Conservation (phyloP, 441 rosid genomes). For the Bocquillonia castaneifolia region DNA sequence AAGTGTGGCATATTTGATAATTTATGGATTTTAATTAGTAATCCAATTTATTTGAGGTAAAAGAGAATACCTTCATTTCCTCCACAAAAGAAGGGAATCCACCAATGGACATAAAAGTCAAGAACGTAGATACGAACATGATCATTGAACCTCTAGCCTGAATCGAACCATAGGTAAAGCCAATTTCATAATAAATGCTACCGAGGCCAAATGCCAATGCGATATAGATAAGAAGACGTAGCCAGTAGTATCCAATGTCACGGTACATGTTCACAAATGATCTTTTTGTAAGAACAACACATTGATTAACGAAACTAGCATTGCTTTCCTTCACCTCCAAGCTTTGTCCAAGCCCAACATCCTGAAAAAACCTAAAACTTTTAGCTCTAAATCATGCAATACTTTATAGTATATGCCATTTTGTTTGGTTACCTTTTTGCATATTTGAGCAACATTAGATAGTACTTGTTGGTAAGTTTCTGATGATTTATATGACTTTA, state of each 20-base stretch:
- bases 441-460: conserved; percentile 22
- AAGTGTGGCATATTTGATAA: too few species aligned
- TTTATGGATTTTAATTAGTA: too few species aligned
- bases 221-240: conserved; percentile 44
- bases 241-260: conserved; percentile 56
- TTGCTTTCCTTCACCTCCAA: conserved; percentile 24
- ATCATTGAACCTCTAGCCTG: conserved; percentile 56
- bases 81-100: conserved; percentile 68
- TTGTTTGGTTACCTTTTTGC: conserved; percentile 26
- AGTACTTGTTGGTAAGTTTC: conserved; percentile 27
- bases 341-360: too few species aligned
- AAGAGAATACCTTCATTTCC: conserved; percentile 45
- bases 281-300: conserved; percentile 38
- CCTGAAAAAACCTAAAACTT: too few species aligned
- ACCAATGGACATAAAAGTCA: conserved; percentile 62
- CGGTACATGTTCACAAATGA: conserved; percentile 54
- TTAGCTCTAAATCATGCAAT: too few species aligned
- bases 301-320: conserved; percentile 39
- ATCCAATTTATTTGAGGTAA: neutral
- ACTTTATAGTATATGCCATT: too few species aligned
- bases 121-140: conserved; percentile 45
- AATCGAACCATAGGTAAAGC: too few species aligned
- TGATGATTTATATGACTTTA: conserved; percentile 37
- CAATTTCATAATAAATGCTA: too few species aligned
- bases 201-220: conserved; percentile 35